Evolutionary conservation across 345 rosid species (phyloP).

Genomic region (Citrus trifoliata): DNA sequence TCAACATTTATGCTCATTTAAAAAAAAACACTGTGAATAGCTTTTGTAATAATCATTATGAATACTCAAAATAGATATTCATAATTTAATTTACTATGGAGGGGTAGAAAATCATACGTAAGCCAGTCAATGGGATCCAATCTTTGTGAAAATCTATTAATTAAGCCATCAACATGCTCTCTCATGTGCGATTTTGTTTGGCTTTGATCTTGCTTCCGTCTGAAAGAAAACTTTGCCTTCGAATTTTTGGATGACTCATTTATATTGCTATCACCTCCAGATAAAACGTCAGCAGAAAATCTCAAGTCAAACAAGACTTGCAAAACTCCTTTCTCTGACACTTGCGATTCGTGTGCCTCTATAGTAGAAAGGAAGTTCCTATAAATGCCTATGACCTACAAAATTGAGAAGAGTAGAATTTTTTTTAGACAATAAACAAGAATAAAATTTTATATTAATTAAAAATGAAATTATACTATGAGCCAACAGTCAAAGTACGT

Average conservation of each 20-base stretch:
- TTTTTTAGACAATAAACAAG: not conserved
- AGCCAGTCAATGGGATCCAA: constrained; percentile 99
- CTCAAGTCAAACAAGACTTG: constrained; percentile 86
- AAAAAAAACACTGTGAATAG: not conserved
- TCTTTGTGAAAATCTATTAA: constrained; percentile 57
- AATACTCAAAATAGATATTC: not conserved
- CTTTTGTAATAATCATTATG: not conserved
- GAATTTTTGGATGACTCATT: constrained; percentile 46
- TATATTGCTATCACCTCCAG: constrained; percentile 59
- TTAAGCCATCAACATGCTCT: constrained; percentile 60
- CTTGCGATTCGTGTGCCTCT: constrained; percentile 57
- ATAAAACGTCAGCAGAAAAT: constrained; percentile 80
- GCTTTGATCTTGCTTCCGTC: constrained; percentile 65
- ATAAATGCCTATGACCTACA: constrained; percentile 76
- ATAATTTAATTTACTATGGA: not conserved
- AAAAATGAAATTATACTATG: not conserved
- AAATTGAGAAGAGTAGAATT: constrained; percentile 9
- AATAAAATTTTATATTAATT: not conserved
- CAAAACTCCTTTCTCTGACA: constrained; percentile 93
- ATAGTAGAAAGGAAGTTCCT: constrained; percentile 64
- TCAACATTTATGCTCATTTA: not conserved
- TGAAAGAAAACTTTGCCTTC: constrained; percentile 50
- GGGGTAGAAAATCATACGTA: constrained; percentile 57
- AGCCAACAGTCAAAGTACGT: not conserved
- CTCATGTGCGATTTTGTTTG: constrained; percentile 44